A percentile compares a stretch with the other conserved stretches of the same genome.
Evolutionary conservation across 345 rosid genomes (phyloP).

Genomic region (Psidium guajava): DNA sequence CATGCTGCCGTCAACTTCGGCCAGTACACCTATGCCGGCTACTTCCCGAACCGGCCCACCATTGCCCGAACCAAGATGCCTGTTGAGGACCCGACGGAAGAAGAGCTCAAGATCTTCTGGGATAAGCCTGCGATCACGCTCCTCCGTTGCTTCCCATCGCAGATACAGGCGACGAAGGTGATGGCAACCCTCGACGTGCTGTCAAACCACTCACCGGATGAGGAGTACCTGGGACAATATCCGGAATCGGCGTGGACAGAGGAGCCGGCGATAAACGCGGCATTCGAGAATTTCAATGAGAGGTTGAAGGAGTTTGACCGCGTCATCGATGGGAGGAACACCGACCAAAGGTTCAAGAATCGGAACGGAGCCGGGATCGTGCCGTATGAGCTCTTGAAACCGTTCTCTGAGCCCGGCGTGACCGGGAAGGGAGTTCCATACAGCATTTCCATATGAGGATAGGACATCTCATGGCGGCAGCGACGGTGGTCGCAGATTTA

Average conservation of each 20-base stretch:
- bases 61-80: slow-evolving; percentile 33
- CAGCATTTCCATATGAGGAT: slow-evolving; percentile 25
- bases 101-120: slow-evolving; percentile 17
- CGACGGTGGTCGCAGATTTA: not conserved
- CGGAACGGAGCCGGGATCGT: slow-evolving; percentile 31
- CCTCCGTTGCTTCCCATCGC: slow-evolving; percentile 25
- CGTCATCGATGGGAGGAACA: slow-evolving; percentile 21
- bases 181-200: slow-evolving; percentile 31
- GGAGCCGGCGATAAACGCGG: slow-evolving; percentile 14
- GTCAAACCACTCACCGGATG: slow-evolving; percentile 40
- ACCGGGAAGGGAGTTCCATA: slow-evolving; percentile 41
- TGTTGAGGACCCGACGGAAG: slow-evolving; percentile 13
- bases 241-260: slow-evolving; percentile 18
- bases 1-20: slow-evolving; percentile 50
- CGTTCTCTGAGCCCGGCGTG: slow-evolving; percentile 32
- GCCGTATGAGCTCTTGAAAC: slow-evolving; percentile 36
- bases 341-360: slow-evolving; percentile 10
- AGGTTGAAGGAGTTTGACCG: slow-evolving; percentile 26
- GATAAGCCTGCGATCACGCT: slow-evolving; percentile 22
- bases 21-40: slow-evolving; percentile 35
- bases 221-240: slow-evolving; percentile 36
- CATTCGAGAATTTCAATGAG: slow-evolving; percentile 24
- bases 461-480: not conserved
- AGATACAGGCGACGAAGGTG: slow-evolving; percentile 28
- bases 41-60: slow-evolving; percentile 42